Evolutionary conservation across 2,329 filamentous ascomycete species (phyloP).

Genomic region (Fusarium solani-melongenae): DNA sequence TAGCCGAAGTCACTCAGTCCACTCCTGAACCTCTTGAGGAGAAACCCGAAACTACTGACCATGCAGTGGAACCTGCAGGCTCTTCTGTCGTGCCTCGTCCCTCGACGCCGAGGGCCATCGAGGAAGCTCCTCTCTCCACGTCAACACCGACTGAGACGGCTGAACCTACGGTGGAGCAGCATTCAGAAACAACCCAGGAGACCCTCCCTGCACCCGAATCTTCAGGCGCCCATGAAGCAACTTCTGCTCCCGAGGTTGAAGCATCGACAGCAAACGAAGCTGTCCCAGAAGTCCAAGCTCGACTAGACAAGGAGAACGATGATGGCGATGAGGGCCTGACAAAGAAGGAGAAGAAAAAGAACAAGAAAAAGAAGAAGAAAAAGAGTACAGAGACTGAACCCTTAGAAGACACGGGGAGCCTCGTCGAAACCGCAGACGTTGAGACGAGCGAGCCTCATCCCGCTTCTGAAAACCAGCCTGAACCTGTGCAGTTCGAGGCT

Average conservation of each 20-base stretch:
- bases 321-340: not conserved
- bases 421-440: not conserved
- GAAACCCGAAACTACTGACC: not conserved
- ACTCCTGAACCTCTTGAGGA: not conserved
- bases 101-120: not conserved
- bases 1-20: not conserved
- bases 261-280: not conserved
- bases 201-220: not conserved
- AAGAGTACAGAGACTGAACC: not conserved
- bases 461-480: not conserved
- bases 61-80: not conserved
- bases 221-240: not conserved
- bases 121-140: not conserved
- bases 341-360: conserved; percentile 17
- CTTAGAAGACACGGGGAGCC: not conserved
- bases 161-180: not conserved
- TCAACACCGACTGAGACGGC: not conserved
- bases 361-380: conserved; percentile 3
- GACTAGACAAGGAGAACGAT: not conserved
- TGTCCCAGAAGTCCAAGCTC: not conserved
- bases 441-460: not conserved
- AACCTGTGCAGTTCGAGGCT: not conserved
- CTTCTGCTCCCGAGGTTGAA: not conserved
- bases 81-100: not conserved
- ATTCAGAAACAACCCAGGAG: not conserved